Base-by-base conservation (phyloP, 1,284 basidiomycete genomes). In the Tilletia indica region DNA sequence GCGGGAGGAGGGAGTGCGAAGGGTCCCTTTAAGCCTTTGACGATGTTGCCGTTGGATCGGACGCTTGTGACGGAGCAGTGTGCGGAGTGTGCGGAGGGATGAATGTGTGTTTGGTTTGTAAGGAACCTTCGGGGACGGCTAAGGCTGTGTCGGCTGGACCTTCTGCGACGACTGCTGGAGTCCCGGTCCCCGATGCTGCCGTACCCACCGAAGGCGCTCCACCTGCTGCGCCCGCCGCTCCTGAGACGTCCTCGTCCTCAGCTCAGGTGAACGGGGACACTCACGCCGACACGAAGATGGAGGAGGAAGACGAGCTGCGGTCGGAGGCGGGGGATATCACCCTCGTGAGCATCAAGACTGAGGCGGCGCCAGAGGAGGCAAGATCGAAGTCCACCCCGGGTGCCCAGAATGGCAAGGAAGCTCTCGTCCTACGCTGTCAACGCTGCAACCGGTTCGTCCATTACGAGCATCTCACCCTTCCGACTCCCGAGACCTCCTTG, bases 361-460 rank as follows among this genome's bases (percentile, higher is more conserved):
- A 64, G 61, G 6, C 51, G 51, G 51, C 11, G 51, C 51, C 11
- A 9, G 51, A 54, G 51, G 9, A 45, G 42, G 42, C 6, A 14
- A 45, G 42, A 45, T 8, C 42, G 9, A 45, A 45, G 42, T 45
- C 42, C 9, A 45, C 14, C 42, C 42, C 42, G 9, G 14, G 9
- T 14, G 14, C 42, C 64, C 9, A 45, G 72, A 19, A 67, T 58
- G 16, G 69, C 73, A 11, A 58, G 72, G 14, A 72, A 45, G 39
- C 69, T 74, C 25, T 79, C 61, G 38, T 64, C 12, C 36, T 79
- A 71, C 75, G 78, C 34, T 79, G 78, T 69, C 74, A 68, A 64
- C 75, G 78, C n/a, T 79, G 78, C 70, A 70, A 68, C 16, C 74
- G 78, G 5, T 68, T 71, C 25, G 72, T 71, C 9, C 78, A 79